Evolutionary conservation across 2,329 filamentous ascomycete species (phyloP).

Genomic region (Ascochyta rabiei): DNA sequence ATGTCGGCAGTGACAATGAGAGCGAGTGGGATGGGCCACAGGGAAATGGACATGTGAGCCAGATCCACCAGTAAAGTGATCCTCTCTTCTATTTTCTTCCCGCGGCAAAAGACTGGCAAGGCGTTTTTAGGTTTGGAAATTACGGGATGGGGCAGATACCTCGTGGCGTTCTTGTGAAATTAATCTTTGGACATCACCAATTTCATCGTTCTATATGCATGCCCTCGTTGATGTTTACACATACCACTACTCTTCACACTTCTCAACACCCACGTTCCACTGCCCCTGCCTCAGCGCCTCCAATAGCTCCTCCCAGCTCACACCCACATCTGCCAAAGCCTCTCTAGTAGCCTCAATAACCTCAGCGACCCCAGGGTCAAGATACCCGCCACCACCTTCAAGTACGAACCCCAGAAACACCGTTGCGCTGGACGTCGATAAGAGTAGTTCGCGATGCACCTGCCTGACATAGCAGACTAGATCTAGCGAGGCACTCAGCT

Average conservation of each 20-base stretch:
- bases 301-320: not conserved
- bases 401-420: not conserved
- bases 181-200: not conserved
- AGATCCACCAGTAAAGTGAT: conserved; percentile 32
- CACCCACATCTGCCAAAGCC: not conserved
- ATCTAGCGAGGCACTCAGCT: not conserved
- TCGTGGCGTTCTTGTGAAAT: not conserved
- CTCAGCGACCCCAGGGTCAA: not conserved
- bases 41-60: conserved; percentile 35
- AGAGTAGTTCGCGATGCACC: not conserved
- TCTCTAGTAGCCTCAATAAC: not conserved
- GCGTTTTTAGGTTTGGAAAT: not conserved
- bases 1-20: conserved; percentile 49
- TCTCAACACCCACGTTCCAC: not conserved
- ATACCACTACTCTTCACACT: not conserved
- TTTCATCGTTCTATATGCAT: not conserved
- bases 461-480: not conserved
- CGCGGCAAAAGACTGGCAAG: conserved; percentile 5
- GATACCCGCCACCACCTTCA: not conserved
- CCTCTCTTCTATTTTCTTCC: not conserved
- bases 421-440: not conserved
- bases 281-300: not conserved
- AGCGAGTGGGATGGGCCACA: conserved; percentile 44
- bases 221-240: not conserved
- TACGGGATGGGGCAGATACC: not conserved